phyloP scores from a whole-genome alignment of 768 basidiomycete species.

The Leccinum uliginosum region DNA sequence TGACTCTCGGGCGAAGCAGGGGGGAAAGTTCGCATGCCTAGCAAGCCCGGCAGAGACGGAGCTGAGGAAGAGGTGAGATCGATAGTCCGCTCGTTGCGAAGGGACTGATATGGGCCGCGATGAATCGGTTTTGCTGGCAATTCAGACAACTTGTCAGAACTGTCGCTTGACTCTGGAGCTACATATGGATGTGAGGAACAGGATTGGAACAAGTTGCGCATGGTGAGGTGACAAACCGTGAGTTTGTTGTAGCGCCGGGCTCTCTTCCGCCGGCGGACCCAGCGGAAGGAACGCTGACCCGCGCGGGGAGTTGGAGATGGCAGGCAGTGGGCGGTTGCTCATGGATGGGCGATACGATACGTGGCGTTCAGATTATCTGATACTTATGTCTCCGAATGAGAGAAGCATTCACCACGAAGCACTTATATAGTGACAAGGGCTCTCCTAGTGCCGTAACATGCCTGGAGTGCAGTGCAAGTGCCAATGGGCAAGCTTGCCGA shows the following conservation, averaged over 20 bases:
- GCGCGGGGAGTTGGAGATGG: slow-evolving; percentile 19
- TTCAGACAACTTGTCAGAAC: slow-evolving; percentile 41
- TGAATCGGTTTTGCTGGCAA: slow-evolving; percentile 35
- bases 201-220: neutral
- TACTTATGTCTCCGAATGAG: slow-evolving; percentile 5
- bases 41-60: slow-evolving; percentile 34
- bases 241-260: neutral
- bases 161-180: slow-evolving; percentile 11
- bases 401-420: neutral
- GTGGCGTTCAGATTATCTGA: neutral
- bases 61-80: slow-evolving; percentile 42
- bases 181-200: neutral
- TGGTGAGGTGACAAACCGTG: slow-evolving; percentile 9
- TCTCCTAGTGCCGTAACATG: slow-evolving; percentile 22
- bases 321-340: slow-evolving; percentile 10
- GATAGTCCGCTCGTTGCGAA: slow-evolving; percentile 30
- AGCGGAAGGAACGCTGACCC: slow-evolving; percentile 1
- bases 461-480: neutral
- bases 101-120: slow-evolving; percentile 29
- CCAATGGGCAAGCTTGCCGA: neutral
- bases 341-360: slow-evolving; percentile 17
- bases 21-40: slow-evolving; percentile 18
- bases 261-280: neutral
- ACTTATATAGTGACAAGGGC: slow-evolving; percentile 17
- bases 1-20: slow-evolving; percentile 10